These are phyloP conservation scores for Linderina pennispora DNA, from an alignment of 192 early-diverging fungal species.

Conservation along the genomic window DNA sequence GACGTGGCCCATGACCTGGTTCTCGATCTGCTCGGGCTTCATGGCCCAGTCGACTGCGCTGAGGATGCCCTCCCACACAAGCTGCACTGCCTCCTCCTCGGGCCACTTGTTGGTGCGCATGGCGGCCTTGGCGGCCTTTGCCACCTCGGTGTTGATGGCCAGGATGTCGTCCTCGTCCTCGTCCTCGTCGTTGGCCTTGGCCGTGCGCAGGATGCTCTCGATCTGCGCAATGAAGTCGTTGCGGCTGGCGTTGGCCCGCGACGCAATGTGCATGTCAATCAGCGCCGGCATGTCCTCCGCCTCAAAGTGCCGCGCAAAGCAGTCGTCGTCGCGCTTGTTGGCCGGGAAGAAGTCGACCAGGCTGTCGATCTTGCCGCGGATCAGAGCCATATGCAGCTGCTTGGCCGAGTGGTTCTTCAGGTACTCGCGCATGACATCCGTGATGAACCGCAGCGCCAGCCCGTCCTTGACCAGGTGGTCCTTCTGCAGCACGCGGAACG, in stretches of 20 bases:
- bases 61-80: constrained; percentile 82
- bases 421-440: constrained; percentile 74
- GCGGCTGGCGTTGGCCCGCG: constrained; percentile 61
- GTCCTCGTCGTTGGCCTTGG: constrained; percentile 13
- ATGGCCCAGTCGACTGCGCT: constrained; percentile 70
- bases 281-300: constrained; percentile 86
- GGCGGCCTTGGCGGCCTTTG: constrained; percentile 10
- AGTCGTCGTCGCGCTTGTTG: constrained; percentile 82
- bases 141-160: constrained; percentile 17
- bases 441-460: constrained; percentile 75
- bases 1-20: constrained; percentile 57
- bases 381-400: constrained; percentile 67
- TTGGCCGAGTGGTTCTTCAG: constrained; percentile 69
- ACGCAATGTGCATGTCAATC: constrained; percentile 72
- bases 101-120: constrained; percentile 53
- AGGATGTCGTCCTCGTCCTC: constrained; percentile 9
- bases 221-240: constrained; percentile 56
- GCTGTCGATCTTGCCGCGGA: constrained; percentile 58
- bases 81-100: constrained; percentile 67
- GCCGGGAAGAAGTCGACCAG: constrained; percentile 90
- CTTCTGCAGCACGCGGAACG: constrained; percentile 74
- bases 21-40: constrained; percentile 81
- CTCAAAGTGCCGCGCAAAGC: constrained; percentile 88
- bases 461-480: constrained; percentile 96
- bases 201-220: constrained; percentile 54